Percentiles rank a stretch among this genome's conserved stretches.
Conservation (phyloP, 768 basidiomycete species). For the Serendipita indica region DNA sequence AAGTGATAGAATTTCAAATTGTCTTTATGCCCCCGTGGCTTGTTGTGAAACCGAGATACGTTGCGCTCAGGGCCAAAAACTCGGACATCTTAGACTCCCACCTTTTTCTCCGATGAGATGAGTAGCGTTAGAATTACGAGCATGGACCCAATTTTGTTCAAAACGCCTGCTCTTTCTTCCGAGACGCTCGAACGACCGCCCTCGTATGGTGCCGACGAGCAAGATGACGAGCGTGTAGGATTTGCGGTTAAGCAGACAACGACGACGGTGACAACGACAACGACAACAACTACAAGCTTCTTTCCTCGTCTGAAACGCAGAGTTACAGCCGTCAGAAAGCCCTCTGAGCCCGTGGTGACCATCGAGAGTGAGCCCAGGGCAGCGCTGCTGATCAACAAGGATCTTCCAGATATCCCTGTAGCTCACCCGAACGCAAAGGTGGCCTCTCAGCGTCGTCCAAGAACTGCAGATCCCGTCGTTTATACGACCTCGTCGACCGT, state of each 20-base stretch:
- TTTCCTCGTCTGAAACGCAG: neutral
- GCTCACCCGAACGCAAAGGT: neutral
- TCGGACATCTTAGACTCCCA: neutral
- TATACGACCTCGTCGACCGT: neutral
- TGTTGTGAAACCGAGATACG: neutral
- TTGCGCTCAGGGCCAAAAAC: constrained; percentile 1
- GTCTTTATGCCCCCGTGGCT: neutral
- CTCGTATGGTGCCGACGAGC: neutral
- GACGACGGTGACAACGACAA: constrained; percentile 1
- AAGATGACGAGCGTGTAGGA: neutral
- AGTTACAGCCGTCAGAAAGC: neutral
- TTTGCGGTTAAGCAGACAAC: constrained; percentile 5
- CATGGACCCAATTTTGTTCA: neutral
- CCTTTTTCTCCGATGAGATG: neutral
- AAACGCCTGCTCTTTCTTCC: neutral
- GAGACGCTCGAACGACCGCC: neutral
- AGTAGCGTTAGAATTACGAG: neutral
- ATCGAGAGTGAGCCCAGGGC: no score
- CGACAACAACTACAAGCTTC: neutral
- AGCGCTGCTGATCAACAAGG: constrained; percentile 9
- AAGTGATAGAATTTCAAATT: neutral
- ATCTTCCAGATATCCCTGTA: neutral
- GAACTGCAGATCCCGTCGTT: neutral
- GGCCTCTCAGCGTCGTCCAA: neutral
- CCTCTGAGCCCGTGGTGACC: neutral